Evolutionary conservation across 2,329 filamentous ascomycete species (phyloP), one percentile per base, ranked within the genome.

Genomic region (Hyphodiscus sp.): DNA sequence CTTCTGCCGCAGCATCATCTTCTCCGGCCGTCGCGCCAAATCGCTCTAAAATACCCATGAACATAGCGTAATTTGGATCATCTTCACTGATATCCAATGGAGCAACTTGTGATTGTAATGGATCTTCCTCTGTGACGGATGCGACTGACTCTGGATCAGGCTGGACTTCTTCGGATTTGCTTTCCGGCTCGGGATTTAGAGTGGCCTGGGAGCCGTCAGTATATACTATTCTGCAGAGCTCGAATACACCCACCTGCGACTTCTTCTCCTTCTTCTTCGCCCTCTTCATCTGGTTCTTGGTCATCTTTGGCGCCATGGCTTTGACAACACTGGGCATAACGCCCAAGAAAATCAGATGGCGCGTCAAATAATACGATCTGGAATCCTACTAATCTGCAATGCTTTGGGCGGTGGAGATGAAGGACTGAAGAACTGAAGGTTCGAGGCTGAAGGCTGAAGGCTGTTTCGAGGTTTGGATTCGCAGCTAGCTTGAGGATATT

Each of bases 181-280:
- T 53, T 49, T 67, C 63, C 57, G 61, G 51, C 47, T 63, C 63
- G 55, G 61, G 63, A 41, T 60, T 62, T 41, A 59, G 56, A 29
- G 66, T 64, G 47, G 60, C 71, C 71, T 70, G 70, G 56, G 47
- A 29, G 44, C 23, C 46, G 55, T 71, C n/a, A 58, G 54, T 29
- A 46, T 30, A 20, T 16, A 7, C 3, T 8, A 45, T 56, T 53
- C 47, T 50, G 26, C 44, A 54, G 29, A 54, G 45, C 46, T 41
- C 46, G 30, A 33, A 26, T 1, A 44, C 26, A 61, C 70, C 59
- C 51, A 82, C 81, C 64, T 83, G 74, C 69, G 80, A 74, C 16
- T 84, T 84, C 75, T 95, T 95, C 65, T 90, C 87, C 84, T 96
- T 96, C 81, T 94, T 96, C 77, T 92, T 91, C 47, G 90, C 88